These are phyloP conservation scores for Phalaenopsis hybrid DNA, from an alignment of 116 monocot species.

Conservation along the genomic window DNA sequence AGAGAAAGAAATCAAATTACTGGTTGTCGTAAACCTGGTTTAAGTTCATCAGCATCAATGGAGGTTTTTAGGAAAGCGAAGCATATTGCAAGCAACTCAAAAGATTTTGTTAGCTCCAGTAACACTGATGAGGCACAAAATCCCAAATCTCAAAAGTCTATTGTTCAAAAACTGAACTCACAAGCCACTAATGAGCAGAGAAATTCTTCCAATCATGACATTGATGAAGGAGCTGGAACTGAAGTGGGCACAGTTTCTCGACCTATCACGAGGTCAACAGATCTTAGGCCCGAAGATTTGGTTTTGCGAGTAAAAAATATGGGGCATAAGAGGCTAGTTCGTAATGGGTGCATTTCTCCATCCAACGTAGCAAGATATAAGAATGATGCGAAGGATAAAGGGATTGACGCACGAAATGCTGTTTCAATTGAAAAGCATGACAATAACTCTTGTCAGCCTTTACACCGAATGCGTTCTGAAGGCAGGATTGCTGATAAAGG, in stretches of 20 bases:
- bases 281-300: not conserved
- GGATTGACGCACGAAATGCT: not conserved
- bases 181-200: not conserved
- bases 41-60: not conserved
- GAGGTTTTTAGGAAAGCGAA: not conserved
- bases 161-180: slow-evolving; percentile 9
- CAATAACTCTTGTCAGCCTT: slow-evolving; percentile 6
- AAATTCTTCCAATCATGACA: not conserved
- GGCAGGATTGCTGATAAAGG: slow-evolving; percentile 4
- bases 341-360: slow-evolving; percentile 21
- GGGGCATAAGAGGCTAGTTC: slow-evolving; percentile 16
- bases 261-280: not conserved
- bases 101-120: not conserved
- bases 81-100: not conserved
- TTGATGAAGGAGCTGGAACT: slow-evolving; percentile 6
- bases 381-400: slow-evolving; percentile 9
- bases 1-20: not conserved
- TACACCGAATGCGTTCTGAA: slow-evolving; percentile 9
- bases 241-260: not conserved
- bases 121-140: not conserved
- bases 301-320: not conserved
- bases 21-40: not conserved
- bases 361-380: slow-evolving; percentile 11
- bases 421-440: not conserved
- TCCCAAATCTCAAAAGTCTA: slow-evolving; percentile 2